Evolutionary conservation across 225 moss, liverwort and hornwort genomes (phyloP).

Genomic region (Physcomitrium patens): DNA sequence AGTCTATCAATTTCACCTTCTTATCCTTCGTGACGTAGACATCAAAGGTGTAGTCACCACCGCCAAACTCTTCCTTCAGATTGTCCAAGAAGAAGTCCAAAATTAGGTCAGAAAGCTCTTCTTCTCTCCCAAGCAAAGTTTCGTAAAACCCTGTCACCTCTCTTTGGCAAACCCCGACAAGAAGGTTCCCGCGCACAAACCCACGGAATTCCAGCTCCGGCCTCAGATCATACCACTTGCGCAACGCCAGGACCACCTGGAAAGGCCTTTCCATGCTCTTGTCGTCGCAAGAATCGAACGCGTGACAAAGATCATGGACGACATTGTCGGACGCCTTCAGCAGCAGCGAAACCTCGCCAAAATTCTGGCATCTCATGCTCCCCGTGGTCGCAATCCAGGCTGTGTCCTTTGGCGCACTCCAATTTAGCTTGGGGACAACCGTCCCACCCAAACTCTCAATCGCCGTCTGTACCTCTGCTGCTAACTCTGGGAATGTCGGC

Average conservation of each 20-base stretch:
- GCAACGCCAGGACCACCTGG: conserved; percentile 68
- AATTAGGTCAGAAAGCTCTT: conserved; percentile 55
- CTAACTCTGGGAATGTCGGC: conserved; percentile 70
- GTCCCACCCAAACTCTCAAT: conserved; percentile 76
- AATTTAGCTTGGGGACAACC: conserved; percentile 93
- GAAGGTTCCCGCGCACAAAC: conserved; percentile 57
- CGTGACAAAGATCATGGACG: conserved; percentile 78
- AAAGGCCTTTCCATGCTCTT: conserved; percentile 59
- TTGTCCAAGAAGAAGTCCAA: conserved; percentile 63
- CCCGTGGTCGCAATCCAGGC: conserved; percentile 84
- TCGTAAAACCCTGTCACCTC: conserved; percentile 97
- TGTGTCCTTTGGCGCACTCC: conserved; percentile 95
- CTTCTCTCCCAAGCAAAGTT: conserved; percentile 49
- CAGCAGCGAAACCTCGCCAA: conserved; percentile 73
- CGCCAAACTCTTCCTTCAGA: conserved; percentile 60
- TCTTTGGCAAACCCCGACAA: conserved; percentile 71
- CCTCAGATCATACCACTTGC: conserved; percentile 90
- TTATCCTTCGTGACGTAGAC: conserved; percentile 71
- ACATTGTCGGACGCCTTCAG: conserved; percentile 89
- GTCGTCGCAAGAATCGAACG: conserved; percentile 87
- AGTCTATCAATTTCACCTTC: conserved; percentile 79
- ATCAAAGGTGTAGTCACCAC: conserved; percentile 75
- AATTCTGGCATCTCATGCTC: conserved; percentile 77
- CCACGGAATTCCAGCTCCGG: conserved; percentile 96
- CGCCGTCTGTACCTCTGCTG: conserved; percentile 51